Evolutionary conservation across 2,329 filamentous ascomycete genomes (phyloP).

Genomic region (Chaetomiaceae sp.): DNA sequence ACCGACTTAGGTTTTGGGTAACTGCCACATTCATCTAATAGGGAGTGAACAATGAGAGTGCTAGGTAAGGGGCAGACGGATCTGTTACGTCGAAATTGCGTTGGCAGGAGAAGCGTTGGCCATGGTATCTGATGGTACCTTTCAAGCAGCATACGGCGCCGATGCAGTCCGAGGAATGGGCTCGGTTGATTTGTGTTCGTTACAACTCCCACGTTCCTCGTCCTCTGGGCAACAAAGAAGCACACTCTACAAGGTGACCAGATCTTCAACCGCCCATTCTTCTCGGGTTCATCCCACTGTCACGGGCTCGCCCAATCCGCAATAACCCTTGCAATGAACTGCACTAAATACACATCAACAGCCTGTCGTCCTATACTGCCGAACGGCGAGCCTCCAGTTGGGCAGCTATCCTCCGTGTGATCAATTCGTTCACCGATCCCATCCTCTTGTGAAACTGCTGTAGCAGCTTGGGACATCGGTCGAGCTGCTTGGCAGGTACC

Average conservation of each 20-base stretch:
- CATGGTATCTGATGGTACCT: not conserved
- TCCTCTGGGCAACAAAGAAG: not conserved
- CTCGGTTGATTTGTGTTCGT: not conserved
- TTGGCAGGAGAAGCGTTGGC: not conserved
- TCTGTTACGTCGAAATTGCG: not conserved
- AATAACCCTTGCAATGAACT: not conserved
- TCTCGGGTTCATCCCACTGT: not conserved
- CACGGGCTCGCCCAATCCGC: not conserved
- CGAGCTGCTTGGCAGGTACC: slow-evolving; percentile 11
- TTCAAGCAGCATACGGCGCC: not conserved
- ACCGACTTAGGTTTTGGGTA: not conserved
- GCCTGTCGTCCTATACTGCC: not conserved
- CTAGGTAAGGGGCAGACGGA: not conserved
- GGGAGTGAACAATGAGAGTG: not conserved
- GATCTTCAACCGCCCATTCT: not conserved
- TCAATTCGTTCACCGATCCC: slow-evolving; percentile 3
- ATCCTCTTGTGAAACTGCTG: slow-evolving; percentile 13
- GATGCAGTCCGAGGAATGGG: not conserved
- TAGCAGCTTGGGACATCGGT: slow-evolving; percentile 13
- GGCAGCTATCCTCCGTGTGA: not conserved
- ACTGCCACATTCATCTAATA: not conserved
- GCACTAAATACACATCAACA: not conserved
- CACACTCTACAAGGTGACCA: not conserved
- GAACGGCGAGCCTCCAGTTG: not conserved
- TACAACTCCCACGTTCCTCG: not conserved